Evolutionary conservation across 176 grass and related monocot species (phyloP).

Genomic region (Lolium rigidum): DNA sequence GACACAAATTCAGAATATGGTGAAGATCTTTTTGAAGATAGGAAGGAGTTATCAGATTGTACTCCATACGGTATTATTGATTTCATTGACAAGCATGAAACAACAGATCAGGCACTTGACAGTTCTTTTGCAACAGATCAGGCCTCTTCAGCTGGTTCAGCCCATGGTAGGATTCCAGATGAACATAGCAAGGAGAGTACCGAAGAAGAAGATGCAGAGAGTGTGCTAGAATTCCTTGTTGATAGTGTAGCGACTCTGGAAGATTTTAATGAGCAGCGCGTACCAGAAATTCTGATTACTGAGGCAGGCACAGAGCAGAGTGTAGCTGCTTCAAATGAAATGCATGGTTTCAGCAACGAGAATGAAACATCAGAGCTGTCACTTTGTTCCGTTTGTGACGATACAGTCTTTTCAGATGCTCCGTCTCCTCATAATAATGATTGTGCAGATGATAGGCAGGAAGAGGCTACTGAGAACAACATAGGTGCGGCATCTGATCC

Average conservation of each 20-base stretch:
- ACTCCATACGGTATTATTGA: neutral
- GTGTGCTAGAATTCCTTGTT: neutral
- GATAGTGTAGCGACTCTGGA: neutral
- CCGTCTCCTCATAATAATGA: neutral
- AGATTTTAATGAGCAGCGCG: neutral
- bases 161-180: neutral
- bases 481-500: neutral
- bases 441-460: neutral
- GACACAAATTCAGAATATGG: neutral
- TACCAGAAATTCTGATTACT: neutral
- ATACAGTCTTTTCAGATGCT: neutral
- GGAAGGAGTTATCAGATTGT: neutral
- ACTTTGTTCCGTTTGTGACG: neutral
- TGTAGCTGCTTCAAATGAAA: neutral
- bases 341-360: neutral
- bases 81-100: slow-evolving; percentile 43
- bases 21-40: neutral
- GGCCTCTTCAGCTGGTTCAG: neutral
- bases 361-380: neutral
- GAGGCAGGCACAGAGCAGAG: neutral
- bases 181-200: neutral
- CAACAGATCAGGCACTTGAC: neutral
- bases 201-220: neutral
- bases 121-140: neutral
- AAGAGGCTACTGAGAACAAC: neutral